Percentiles rank a stretch among this genome's conserved stretches.
phyloP scores from a whole-genome alignment of 164 flowering plant genomes.

The Paratinospora sagittata region DNA sequence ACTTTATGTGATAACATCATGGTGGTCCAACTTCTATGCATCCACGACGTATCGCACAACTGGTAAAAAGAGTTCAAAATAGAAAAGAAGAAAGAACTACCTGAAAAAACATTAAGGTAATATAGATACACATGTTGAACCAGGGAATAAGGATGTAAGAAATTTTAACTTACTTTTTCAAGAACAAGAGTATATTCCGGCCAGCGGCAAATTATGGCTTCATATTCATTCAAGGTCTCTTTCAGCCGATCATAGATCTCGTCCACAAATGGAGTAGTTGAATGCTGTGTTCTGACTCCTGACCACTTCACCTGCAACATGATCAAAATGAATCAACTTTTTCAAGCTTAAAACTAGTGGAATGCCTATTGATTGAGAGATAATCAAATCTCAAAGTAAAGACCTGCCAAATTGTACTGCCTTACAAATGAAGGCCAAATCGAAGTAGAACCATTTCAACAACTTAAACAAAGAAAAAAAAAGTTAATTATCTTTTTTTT shows the following conservation, averaged over 20 bases:
- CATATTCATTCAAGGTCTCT: slow-evolving; percentile 74
- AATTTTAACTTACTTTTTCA: slow-evolving; percentile 58
- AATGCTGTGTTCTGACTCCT: slow-evolving; percentile 80
- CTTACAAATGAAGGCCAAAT: no score
- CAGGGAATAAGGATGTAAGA: not conserved
- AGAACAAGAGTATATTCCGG: slow-evolving; percentile 79
- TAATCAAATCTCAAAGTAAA: not conserved
- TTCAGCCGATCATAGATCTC: slow-evolving; percentile 85
- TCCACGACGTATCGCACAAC: not conserved
- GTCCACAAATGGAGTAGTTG: slow-evolving; percentile 91
- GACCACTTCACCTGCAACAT: slow-evolving; percentile 85
- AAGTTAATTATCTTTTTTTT: not conserved
- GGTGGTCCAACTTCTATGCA: not conserved
- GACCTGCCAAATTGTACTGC: not conserved
- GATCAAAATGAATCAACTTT: not conserved
- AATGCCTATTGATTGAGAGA: not conserved
- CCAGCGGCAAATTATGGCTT: slow-evolving; percentile 82
- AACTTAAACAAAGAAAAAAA: not conserved
- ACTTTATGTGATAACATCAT: not conserved
- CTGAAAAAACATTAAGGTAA: not conserved
- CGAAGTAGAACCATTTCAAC: not conserved
- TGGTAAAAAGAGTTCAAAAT: not conserved
- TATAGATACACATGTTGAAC: no score
- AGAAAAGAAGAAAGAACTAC: not conserved
- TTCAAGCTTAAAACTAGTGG: not conserved